Evolutionary conservation across 345 rosid species (phyloP).

Genomic region (Gossypioides kirkii): DNA sequence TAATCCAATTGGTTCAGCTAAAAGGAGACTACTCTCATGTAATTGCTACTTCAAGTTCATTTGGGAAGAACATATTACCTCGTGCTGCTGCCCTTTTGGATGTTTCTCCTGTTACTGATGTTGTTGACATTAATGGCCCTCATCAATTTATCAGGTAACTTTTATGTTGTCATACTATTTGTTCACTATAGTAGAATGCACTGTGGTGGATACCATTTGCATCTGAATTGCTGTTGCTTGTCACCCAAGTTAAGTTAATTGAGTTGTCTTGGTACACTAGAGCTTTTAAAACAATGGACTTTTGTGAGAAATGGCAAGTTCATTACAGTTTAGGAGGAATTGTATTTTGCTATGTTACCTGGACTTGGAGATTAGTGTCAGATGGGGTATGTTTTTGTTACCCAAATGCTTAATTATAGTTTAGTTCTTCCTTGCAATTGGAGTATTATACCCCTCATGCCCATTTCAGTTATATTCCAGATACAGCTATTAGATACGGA

Average conservation of each 20-base stretch:
- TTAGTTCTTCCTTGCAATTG: neutral
- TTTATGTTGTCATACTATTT: neutral
- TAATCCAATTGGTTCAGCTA: slow-evolving; percentile 68
- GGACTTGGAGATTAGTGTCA: neutral
- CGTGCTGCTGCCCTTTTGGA: slow-evolving; percentile 92
- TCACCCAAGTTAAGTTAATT: neutral
- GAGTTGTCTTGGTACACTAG: neutral
- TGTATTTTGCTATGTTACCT: neutral
- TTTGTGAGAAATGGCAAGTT: neutral
- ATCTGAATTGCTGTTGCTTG: neutral
- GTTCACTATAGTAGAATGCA: neutral
- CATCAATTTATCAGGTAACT: slow-evolving; percentile 66
- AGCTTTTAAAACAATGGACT: neutral
- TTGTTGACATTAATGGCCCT: slow-evolving; percentile 55
- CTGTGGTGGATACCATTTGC: neutral
- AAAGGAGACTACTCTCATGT: slow-evolving; percentile 68
- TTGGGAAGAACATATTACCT: slow-evolving; percentile 83
- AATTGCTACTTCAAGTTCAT: slow-evolving; percentile 71
- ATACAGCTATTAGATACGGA: neutral
- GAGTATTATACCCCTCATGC: neutral
- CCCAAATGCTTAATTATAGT: neutral
- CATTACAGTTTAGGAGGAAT: neutral
- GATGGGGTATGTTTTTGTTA: neutral
- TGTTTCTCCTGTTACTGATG: slow-evolving; percentile 94
- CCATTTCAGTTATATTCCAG: neutral